Percentiles rank a stretch among this genome's conserved stretches.
These are phyloP conservation scores for Yamadazyma laniorum DNA, from an alignment of 805 yeast genomes.

Conservation along the genomic window DNA sequence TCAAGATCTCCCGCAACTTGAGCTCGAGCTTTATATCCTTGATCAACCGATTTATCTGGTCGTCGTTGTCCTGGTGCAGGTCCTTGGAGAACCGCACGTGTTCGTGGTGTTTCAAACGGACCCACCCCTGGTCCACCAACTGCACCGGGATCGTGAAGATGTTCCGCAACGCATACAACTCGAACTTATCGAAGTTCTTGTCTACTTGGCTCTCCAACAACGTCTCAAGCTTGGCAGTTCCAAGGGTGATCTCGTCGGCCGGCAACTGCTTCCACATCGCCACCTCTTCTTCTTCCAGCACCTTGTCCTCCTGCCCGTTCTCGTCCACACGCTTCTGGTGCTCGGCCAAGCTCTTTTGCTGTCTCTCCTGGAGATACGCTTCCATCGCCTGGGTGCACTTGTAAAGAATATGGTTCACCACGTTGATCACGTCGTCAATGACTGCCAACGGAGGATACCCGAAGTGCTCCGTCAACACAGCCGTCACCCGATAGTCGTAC, in stretches of 20 bases:
- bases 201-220: conserved; percentile 74
- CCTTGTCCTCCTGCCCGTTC: conserved; percentile 10
- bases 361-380: conserved; percentile 48
- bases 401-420: conserved; percentile 80
- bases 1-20: conserved; percentile 39
- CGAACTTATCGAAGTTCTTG: conserved; percentile 80
- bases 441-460: conserved; percentile 81
- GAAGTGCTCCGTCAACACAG: conserved; percentile 76
- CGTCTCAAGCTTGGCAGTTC: conserved; percentile 78
- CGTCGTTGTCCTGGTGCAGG: conserved; percentile 21
- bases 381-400: conserved; percentile 80
- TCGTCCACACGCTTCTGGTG: conserved; percentile 13
- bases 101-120: conserved; percentile 67
- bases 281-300: conserved; percentile 7
- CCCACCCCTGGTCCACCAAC: conserved; percentile 61
- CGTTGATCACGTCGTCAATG: conserved; percentile 84
- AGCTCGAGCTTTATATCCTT: conserved; percentile 44
- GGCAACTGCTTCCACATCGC: conserved; percentile 20
- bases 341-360: conserved; percentile 17
- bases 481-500: conserved; percentile 29
- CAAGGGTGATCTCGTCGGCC: conserved; percentile 62
- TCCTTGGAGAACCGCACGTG: conserved; percentile 34
- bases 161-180: conserved; percentile 76
- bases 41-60: conserved; percentile 30
- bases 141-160: conserved; percentile 68